These are phyloP conservation scores for Epichloe scottii DNA, from an alignment of 2,329 filamentous ascomycete genomes.

Conservation along the genomic window DNA sequence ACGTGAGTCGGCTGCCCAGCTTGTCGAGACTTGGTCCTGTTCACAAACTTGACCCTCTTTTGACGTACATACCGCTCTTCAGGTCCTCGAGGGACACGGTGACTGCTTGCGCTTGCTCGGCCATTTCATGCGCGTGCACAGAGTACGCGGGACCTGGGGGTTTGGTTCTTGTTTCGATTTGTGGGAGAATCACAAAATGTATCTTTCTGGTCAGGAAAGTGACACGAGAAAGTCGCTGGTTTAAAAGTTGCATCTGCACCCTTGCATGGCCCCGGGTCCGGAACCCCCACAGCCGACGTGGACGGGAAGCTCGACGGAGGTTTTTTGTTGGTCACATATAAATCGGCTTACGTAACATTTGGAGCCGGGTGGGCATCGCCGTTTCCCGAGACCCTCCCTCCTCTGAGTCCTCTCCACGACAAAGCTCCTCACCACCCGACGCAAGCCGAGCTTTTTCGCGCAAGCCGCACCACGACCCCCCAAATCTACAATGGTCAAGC, in stretches of 20 bases:
- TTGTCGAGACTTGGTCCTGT: neutral
- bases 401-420: too few relatives aligned
- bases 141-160: neutral
- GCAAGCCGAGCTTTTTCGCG: neutral
- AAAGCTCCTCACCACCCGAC: neutral
- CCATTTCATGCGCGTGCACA: conserved; percentile 21
- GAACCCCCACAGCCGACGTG: neutral
- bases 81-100: conserved; percentile 51
- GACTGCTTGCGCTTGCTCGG: conserved; percentile 39
- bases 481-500: conserved; percentile 58
- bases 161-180: too few relatives aligned
- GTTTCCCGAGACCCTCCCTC: too few relatives aligned
- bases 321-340: too few relatives aligned
- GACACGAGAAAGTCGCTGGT: neutral
- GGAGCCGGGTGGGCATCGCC: too few relatives aligned
- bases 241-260: neutral
- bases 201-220: neutral
- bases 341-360: conserved; percentile 14
- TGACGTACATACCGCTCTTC: conserved; percentile 34
- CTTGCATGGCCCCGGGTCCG: neutral
- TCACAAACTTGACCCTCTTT: neutral
- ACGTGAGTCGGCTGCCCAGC: neutral
- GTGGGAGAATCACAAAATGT: too few relatives aligned
- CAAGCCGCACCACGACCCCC: neutral
- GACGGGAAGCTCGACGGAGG: neutral